Base-by-base conservation (phyloP, 1,284 basidiomycete species). In the Laetiporus sulphureus region DNA sequence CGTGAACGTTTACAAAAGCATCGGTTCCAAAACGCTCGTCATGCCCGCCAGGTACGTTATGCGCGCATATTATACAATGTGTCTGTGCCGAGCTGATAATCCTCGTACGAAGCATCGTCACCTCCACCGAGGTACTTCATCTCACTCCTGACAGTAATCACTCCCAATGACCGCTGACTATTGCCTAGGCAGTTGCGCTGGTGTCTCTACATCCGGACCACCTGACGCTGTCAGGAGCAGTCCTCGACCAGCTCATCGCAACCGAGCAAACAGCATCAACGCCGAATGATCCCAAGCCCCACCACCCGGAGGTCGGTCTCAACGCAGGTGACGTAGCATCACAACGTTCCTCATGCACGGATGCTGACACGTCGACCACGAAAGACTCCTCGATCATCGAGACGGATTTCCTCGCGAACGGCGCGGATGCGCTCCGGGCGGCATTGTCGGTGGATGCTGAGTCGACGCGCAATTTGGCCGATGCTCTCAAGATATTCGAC, bases 31-130 rank as follows among this genome's bases (percentile, higher is more conserved):
- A 46, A 75, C 71, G 3, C 55, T 68, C 15, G 67, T 73, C 18
- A 71, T 73, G 68, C 71, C 72, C 21, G 72, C 72, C n/a, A 73
- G 71, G 71, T 69, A 34, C 34, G 56, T 33, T n/a, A 19, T 8
- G n/a, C n/a, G n/a, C n/a, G n/a, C n/a, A n/a, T n/a, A n/a, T n/a
- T n/a, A n/a, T n/a, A n/a, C n/a, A n/a, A n/a, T n/a, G n/a, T n/a
- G n/a, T n/a, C n/a, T n/a, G n/a, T n/a, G n/a, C n/a, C n/a, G n/a
- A n/a, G n/a, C n/a, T n/a, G n/a, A n/a, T n/a, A n/a, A n/a, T n/a
- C n/a, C n/a, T 12, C 36, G 13, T 23, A 18, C 19, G 2, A 38
- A 72, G 70, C 45, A 68, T 72, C 35, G 66, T 72, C 6, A 69
- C 68, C 2, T 53, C 61, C 1, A 56, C 61, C 20, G 71, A 73